Evolutionary conservation across 257 asterid genomes (phyloP), one percentile per base, ranked within the genome.

Genomic region (Nyctanthes arbortristis): DNA sequence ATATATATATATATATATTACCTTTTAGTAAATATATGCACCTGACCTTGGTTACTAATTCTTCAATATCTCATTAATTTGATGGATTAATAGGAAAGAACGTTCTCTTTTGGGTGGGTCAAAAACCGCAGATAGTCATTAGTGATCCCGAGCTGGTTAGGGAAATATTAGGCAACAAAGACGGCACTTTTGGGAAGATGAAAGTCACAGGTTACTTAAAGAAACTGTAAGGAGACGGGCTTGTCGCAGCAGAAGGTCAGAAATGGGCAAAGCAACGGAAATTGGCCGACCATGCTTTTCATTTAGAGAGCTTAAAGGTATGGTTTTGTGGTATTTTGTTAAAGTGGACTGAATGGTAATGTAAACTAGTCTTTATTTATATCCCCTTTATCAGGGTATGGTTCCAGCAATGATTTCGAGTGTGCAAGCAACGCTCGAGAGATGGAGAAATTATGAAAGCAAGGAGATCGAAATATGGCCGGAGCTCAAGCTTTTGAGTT

Each of bases 241-340:
- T 85, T 45, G 70, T 74, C 0, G 4, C 64, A n/a, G 60, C 87
- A 14, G 85, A 80, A 32, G 85, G 87, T 56, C 79, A 85, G 36
- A 85, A 80, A 61, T 88, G 91, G 89, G 10, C 39, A 12, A 85
- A 43, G 76, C 79, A 83, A 27, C 71, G 90, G 73, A 85, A 77
- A 81, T 62, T 84, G 66, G 80, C 95, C 33, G 80, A 80, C 65
- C 84, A 83, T 69, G 85, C 89, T 57, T 88, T 85, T 63, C 89
- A 85, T 60, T 87, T 82, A 32, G 88, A 85, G 37, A 65, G 69
- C 35, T 69, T 88, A 32, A 84, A 77, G 84, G 94, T 85, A 71
- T 2, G 55, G 2, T n/a, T n/a, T 43, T 16, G 52, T 43, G 52
- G 35, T 7, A 32, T 32, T 32, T 36, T 36, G 12, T 36, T 36